phyloP scores from a whole-genome alignment of 2,329 filamentous ascomycete genomes.

The Trichoderma arundinaceum region DNA sequence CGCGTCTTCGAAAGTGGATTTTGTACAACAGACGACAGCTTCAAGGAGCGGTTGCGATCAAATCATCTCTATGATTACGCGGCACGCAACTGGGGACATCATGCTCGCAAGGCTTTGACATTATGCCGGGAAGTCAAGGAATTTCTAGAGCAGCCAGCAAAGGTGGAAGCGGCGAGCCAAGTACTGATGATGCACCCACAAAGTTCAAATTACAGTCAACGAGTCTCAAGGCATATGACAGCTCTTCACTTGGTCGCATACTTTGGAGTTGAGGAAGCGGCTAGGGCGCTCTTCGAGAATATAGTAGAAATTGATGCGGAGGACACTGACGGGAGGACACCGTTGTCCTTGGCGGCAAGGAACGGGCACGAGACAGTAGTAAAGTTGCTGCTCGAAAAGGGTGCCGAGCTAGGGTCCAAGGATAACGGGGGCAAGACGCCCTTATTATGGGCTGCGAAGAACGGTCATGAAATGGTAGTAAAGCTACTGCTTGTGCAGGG shows the following conservation, averaged over 20 bases:
- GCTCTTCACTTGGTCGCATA: not conserved
- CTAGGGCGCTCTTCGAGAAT: too few species aligned
- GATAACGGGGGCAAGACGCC: too few species aligned
- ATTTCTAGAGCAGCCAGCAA: not conserved
- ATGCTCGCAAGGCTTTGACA: not conserved
- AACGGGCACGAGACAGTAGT: not conserved
- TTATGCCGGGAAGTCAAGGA: not conserved
- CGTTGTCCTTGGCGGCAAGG: not conserved
- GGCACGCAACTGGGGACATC: conserved; percentile 1
- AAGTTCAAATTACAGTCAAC: too few species aligned
- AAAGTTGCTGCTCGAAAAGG: not conserved
- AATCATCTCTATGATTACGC: conserved; percentile 1
- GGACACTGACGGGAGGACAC: not conserved
- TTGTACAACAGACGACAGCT: not conserved
- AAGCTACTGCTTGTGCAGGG: too few species aligned
- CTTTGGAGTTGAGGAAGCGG: not conserved
- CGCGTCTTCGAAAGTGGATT: conserved; percentile 35
- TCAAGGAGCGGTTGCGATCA: not conserved
- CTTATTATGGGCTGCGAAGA: too few species aligned
- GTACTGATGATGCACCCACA: too few species aligned
- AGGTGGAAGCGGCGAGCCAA: not conserved
- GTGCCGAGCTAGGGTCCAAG: too few species aligned
- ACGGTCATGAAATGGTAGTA: too few species aligned
- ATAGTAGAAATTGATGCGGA: not conserved
- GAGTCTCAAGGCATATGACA: too few species aligned